Evolutionary conservation across 768 basidiomycete species (phyloP).

Genomic region (Collybiopsis confluens): DNA sequence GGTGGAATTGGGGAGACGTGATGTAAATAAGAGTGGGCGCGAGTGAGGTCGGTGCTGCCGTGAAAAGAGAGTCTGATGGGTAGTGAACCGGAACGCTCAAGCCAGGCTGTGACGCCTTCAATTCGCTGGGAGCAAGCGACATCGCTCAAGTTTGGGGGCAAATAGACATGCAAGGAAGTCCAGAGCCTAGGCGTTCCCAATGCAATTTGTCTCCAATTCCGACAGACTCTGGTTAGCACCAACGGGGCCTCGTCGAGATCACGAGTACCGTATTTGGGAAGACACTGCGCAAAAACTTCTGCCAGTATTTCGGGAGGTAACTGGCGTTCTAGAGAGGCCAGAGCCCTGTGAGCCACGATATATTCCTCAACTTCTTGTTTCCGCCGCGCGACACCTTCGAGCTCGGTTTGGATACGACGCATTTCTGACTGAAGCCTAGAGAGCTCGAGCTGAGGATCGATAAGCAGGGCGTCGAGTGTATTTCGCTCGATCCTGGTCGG

Average conservation of each 20-base stretch:
- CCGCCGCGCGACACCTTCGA: not conserved
- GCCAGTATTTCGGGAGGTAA: slow-evolving; percentile 21
- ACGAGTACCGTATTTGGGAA: slow-evolving; percentile 17
- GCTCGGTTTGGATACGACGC: not conserved
- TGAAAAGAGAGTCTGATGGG: too few relatives aligned
- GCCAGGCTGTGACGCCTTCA: too few relatives aligned
- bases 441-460: not conserved
- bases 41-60: too few relatives aligned
- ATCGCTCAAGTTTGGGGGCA: not conserved
- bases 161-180: slow-evolving; percentile 15
- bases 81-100: too few relatives aligned
- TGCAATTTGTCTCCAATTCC: slow-evolving; percentile 21
- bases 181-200: slow-evolving; percentile 22
- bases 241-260: slow-evolving; percentile 16
- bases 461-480: not conserved
- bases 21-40: too few relatives aligned
- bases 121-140: too few relatives aligned
- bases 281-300: slow-evolving; percentile 23
- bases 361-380: not conserved
- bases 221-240: slow-evolving; percentile 20
- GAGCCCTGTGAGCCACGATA: slow-evolving; percentile 17
- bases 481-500: not conserved
- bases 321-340: slow-evolving; percentile 19
- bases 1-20: too few relatives aligned
- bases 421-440: not conserved